Percentiles rank a stretch among this genome's conserved stretches.
Evolutionary conservation across 139 green algal genomes (phyloP).

Genomic region (Tetraselmis striata): DNA sequence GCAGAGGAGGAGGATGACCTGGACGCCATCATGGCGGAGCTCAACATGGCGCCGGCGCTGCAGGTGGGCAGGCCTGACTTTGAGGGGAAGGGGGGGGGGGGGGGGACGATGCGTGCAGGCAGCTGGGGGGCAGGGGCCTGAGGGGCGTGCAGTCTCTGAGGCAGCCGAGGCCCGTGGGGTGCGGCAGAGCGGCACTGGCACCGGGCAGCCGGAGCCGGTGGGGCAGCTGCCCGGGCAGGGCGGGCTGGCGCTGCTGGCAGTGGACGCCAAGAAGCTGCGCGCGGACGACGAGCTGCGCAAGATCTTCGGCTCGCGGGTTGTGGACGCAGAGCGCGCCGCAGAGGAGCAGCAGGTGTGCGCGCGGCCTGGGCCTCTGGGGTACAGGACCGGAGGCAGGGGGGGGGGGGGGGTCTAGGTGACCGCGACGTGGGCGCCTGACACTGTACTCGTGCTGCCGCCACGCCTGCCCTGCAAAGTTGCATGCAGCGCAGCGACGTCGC

Average conservation of each 20-base stretch:
- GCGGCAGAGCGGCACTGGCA: no score
- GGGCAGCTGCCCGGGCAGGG: no score
- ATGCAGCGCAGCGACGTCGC: background rate
- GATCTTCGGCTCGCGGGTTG: constrained; percentile 72
- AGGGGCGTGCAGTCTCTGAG: background rate
- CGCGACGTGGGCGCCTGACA: no score
- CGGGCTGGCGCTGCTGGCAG: constrained; percentile 41
- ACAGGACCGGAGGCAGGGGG: no score
- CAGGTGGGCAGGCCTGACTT: background rate
- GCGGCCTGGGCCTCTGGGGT: no score
- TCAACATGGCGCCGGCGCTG: constrained; percentile 42
- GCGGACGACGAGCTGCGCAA: constrained; percentile 70
- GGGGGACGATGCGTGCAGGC: no score
- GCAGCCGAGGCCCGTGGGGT: background rate
- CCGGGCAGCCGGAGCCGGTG: no score
- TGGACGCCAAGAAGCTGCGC: constrained; percentile 46
- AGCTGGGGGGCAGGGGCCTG: no score
- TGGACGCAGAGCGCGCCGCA: constrained; percentile 34
- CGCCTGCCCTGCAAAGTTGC: no score
- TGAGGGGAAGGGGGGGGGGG: background rate
- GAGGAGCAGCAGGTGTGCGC: background rate
- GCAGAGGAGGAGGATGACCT: constrained; percentile 50
- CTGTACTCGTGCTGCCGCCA: no score
- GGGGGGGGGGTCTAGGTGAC: no score
- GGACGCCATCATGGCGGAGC: constrained; percentile 53